Evolutionary conservation across 164 flowering plant species (phyloP), one percentile per base, ranked within the genome.

Genomic region (Nymphaea thermarum): DNA sequence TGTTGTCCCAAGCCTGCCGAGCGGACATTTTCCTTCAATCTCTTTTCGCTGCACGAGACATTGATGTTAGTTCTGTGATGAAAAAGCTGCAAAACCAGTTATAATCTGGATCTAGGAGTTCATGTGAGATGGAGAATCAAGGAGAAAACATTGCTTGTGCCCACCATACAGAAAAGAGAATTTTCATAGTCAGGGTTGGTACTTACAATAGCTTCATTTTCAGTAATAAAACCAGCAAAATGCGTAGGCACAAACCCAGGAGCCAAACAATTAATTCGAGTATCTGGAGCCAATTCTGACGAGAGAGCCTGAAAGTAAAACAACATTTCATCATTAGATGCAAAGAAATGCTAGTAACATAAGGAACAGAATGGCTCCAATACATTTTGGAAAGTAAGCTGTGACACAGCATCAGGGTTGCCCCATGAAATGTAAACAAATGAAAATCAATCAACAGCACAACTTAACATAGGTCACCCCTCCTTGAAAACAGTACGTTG

Each of bases 201-300:
- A 71, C 98, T 83, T 80, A 94, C 99, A 42, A 77, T 53, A n/a
- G 71, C 69, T 36, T 79, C 82, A 73, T 82, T 74, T 43, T 59
- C 72, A 7, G 83, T 81, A 60, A 95, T 45, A 70, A 73, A 84
- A 17, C 72, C 78, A 5, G 99, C 88, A 67, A 92, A 92, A 75
- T 77, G 79, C 8, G 99, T 95, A n/a, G 97, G 98, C n/a, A 95
- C 98, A 74, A 87, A 87, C 43, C 99, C 98, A 66, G 99, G 98
- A 68, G 98, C 99, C 14, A 51, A 51, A 63, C 88, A 82, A 67
- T 91, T 91, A n/a, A 94, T 96, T 51, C 97, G 90, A 62, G 89
- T 87, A 65, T 86, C 65, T 12, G 98, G 97, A 7, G 85, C 86
- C 97, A 93, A 77, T 74, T 93, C 97, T 44, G 74, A 70, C 17